Evolutionary conservation across 768 basidiomycete genomes (phyloP).

Genomic region (Tylopilus sp.): DNA sequence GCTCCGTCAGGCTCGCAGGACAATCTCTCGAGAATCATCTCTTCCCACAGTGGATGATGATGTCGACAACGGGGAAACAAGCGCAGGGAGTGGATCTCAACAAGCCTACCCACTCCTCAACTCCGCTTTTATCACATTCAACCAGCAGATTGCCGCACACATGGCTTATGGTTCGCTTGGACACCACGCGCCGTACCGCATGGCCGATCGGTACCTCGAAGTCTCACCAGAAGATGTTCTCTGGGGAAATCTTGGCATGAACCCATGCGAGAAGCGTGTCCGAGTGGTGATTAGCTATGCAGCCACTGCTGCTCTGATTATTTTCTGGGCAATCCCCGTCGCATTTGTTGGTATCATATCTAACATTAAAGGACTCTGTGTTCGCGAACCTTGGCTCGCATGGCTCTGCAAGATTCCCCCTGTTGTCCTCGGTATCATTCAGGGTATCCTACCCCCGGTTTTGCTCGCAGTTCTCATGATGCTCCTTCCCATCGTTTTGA

Average conservation of each 20-base stretch:
- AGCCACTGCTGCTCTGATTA: conserved; percentile 73
- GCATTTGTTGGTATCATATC: conserved; percentile 84
- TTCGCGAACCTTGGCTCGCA: conserved; percentile 61
- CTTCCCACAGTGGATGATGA: conserved; percentile 24
- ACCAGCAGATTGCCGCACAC: conserved; percentile 90
- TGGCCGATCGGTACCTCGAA: conserved; percentile 75
- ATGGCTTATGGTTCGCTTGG: conserved; percentile 71
- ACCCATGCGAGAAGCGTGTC: conserved; percentile 80
- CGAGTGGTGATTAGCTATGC: conserved; percentile 68
- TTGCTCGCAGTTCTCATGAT: conserved; percentile 88
- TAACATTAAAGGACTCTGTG: conserved; percentile 71
- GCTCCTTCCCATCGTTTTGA: conserved; percentile 80
- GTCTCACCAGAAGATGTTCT: conserved; percentile 87
- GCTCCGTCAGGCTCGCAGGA: conserved; percentile 48
- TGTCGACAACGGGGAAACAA: conserved; percentile 7
- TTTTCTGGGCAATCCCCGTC: conserved; percentile 87
- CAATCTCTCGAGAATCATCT: conserved; percentile 16
- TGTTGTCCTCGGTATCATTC: conserved; percentile 73
- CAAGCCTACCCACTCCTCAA: conserved; percentile 55
- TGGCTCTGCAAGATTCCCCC: conserved; percentile 78
- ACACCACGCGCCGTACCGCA: conserved; percentile 81
- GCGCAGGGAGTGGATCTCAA: conserved; percentile 7
- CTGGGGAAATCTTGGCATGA: conserved; percentile 86
- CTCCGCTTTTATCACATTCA: conserved; percentile 87
- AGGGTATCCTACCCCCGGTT: conserved; percentile 86